Percentiles rank a stretch among this genome's conserved stretches.
phyloP scores from a whole-genome alignment of 2,329 filamentous ascomycete species.

The Venturia nashicola region DNA sequence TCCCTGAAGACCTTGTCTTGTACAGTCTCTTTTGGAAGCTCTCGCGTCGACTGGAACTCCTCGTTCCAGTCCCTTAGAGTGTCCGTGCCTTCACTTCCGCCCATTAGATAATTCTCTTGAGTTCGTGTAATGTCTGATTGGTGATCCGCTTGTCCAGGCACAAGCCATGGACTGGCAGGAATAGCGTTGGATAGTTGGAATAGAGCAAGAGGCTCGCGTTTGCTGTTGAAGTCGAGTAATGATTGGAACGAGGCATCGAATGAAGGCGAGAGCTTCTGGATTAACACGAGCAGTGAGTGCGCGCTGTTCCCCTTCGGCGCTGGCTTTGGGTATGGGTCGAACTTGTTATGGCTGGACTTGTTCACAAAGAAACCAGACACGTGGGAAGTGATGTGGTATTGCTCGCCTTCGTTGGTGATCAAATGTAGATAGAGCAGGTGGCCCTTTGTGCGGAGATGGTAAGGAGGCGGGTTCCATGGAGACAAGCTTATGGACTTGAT shows the following conservation, averaged over 20 bases:
- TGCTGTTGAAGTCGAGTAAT: constrained; percentile 73
- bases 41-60: constrained; percentile 92
- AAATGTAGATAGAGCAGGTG: constrained; percentile 84
- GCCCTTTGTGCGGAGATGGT: constrained; percentile 78
- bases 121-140: constrained; percentile 74
- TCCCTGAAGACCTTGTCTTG: constrained; percentile 95
- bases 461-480: constrained; percentile 91
- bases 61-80: constrained; percentile 97
- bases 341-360: constrained; percentile 89
- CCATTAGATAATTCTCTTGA: constrained; percentile 83
- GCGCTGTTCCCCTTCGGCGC: constrained; percentile 66
- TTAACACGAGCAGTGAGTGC: constrained; percentile 75
- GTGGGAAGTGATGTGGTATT: constrained; percentile 84
- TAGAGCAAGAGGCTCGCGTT: constrained; percentile 76
- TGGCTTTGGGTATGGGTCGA: constrained; percentile 74
- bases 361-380: constrained; percentile 95
- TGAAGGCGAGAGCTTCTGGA: constrained; percentile 68
- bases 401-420: constrained; percentile 88
- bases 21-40: constrained; percentile 84
- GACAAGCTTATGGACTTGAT: constrained; percentile 82
- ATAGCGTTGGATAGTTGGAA: constrained; percentile 95
- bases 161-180: constrained; percentile 83
- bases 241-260: constrained; percentile 66
- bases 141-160: constrained; percentile 57
- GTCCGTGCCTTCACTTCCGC: constrained; percentile 86